Conservation (phyloP, 2,329 filamentous ascomycete genomes). For the Trichoderma simmonsii region DNA sequence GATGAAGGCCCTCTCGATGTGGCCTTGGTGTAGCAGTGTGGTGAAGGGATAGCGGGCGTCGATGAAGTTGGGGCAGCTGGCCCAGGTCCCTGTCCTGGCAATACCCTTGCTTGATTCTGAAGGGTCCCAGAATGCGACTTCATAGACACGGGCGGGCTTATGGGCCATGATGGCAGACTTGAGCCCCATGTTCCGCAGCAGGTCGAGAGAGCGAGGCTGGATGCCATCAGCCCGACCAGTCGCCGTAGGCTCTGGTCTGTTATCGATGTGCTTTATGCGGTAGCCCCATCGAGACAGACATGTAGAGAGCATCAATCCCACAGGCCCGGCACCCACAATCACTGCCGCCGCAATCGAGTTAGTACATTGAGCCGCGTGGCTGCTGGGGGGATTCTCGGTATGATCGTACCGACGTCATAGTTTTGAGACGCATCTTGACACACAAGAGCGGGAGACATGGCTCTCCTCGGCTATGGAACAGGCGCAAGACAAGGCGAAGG, state of each 20-base stretch:
- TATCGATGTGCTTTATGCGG: constrained; percentile 92
- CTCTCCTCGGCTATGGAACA: neutral
- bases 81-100: constrained; percentile 69
- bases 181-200: constrained; percentile 84
- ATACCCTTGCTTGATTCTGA: constrained; percentile 55
- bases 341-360: constrained; percentile 45
- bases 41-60: constrained; percentile 70
- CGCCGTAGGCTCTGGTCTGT: constrained; percentile 75
- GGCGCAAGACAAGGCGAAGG: neutral
- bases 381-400: neutral
- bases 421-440: constrained; percentile 8
- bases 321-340: constrained; percentile 85
- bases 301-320: constrained; percentile 82
- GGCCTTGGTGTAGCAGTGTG: constrained; percentile 67
- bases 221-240: constrained; percentile 90
- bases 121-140: constrained; percentile 72
- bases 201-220: constrained; percentile 82
- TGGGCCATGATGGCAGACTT: constrained; percentile 86
- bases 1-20: constrained; percentile 69
- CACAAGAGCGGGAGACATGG: constrained; percentile 10
- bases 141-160: constrained; percentile 80
- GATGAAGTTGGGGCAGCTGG: constrained; percentile 82
- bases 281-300: constrained; percentile 91
- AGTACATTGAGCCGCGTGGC: neutral
- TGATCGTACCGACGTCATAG: constrained; percentile 15